Evolutionary conservation across 140 eudicot species (phyloP).

Genomic region (Senecio squalidus): DNA sequence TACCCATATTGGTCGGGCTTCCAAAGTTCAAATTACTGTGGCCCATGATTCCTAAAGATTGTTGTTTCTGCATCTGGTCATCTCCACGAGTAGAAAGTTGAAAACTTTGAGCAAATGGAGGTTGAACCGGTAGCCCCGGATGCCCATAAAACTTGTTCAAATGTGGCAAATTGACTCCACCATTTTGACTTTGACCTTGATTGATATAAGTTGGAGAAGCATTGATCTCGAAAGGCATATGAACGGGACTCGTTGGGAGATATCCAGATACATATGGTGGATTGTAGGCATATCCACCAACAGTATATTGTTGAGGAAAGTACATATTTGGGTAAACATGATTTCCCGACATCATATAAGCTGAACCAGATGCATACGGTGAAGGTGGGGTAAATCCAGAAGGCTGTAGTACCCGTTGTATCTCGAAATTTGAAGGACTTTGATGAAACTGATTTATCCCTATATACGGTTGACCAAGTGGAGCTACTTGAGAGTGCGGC

Average conservation of each 20-base stretch:
- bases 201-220: conserved; percentile 31
- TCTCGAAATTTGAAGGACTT: conserved; percentile 40
- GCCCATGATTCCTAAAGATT: conserved; percentile 29
- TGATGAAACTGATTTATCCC: conserved; percentile 36
- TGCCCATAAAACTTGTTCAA: conserved; percentile 50
- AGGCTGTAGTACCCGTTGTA: conserved; percentile 38
- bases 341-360: conserved; percentile 53
- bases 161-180: conserved; percentile 36
- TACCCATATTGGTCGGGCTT: conserved; percentile 43
- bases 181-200: conserved; percentile 31
- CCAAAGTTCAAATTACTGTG: conserved; percentile 35
- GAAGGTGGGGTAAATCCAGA: conserved; percentile 37
- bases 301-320: conserved; percentile 48
- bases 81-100: conserved; percentile 27
- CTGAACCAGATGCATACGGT: conserved; percentile 42
- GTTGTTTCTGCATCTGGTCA: conserved; percentile 40
- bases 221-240: conserved; percentile 37
- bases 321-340: conserved; percentile 43
- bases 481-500: conserved; percentile 27
- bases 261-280: conserved; percentile 48
- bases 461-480: conserved; percentile 34
- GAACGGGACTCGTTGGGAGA: conserved; percentile 40
- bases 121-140: conserved; percentile 45
- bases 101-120: conserved; percentile 38
- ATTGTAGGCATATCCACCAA: conserved; percentile 50